A percentile compares a stretch with the other conserved stretches of the same genome.
phyloP scores from a whole-genome alignment of 768 basidiomycete genomes.

The Auricularia auricula-judae region DNA sequence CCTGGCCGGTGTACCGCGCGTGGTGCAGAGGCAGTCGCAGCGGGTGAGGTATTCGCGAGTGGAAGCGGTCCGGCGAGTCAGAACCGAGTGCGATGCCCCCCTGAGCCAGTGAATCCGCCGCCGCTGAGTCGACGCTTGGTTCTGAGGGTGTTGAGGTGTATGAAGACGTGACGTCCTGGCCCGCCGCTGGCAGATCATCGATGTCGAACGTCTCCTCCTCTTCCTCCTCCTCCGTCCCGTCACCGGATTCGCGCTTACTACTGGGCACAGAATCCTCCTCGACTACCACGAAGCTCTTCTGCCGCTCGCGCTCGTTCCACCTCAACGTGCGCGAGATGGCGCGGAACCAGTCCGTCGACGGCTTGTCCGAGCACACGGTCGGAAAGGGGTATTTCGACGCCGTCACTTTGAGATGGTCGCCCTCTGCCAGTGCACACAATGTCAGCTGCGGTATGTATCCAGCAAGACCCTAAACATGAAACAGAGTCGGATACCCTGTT shows the following conservation, averaged over 20 bases:
- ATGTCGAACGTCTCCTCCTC: slow-evolving; percentile 85
- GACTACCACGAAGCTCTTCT: slow-evolving; percentile 98
- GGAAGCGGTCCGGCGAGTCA: slow-evolving; percentile 50
- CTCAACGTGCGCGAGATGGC: slow-evolving; percentile 92
- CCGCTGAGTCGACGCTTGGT: slow-evolving; percentile 3
- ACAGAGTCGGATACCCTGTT: neutral
- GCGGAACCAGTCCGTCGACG: slow-evolving; percentile 98
- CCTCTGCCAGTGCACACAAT: slow-evolving; percentile 48
- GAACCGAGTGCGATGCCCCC: slow-evolving; percentile 33
- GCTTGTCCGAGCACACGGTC: slow-evolving; percentile 94
- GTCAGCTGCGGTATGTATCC: slow-evolving; percentile 4
- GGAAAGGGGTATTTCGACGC: slow-evolving; percentile 98
- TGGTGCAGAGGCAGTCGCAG: slow-evolving; percentile 36
- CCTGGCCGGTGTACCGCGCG: slow-evolving; percentile 30
- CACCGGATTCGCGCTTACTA: neutral
- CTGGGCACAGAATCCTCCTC: slow-evolving; percentile 66
- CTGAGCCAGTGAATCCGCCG: slow-evolving; percentile 8
- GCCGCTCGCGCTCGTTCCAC: slow-evolving; percentile 98
- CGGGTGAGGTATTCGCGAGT: slow-evolving; percentile 37
- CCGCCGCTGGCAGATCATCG: slow-evolving; percentile 59
- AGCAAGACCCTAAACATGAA: too few relatives aligned
- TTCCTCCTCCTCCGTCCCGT: slow-evolving; percentile 29
- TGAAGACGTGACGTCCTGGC: slow-evolving; percentile 27
- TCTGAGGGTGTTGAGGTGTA: slow-evolving; percentile 4
- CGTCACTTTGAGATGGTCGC: slow-evolving; percentile 97